phyloP scores from a whole-genome alignment of 768 basidiomycete species.

The Multifurca ochricompacta region DNA sequence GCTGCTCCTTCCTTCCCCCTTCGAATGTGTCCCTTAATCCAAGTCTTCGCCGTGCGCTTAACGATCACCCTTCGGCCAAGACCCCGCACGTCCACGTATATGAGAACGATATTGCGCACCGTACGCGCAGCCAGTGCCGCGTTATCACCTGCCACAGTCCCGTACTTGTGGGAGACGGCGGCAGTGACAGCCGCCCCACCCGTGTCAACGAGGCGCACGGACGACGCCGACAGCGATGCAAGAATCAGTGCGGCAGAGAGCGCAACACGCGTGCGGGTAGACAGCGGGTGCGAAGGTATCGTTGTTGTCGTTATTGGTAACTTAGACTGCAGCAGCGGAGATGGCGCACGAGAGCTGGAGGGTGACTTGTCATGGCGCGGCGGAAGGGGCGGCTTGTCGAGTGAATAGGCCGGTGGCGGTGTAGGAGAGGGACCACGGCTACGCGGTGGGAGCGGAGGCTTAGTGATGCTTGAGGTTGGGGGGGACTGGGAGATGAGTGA shows the following conservation, averaged over 20 bases:
- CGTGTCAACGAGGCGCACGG: constrained; percentile 11
- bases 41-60: constrained; percentile 8
- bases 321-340: too few relatives aligned
- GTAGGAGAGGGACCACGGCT: constrained; percentile 8
- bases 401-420: background rate
- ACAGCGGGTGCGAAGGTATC: background rate
- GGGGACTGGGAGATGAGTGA: background rate
- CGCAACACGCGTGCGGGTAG: constrained; percentile 5
- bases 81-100: constrained; percentile 18
- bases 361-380: background rate
- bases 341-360: background rate
- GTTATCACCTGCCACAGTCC: constrained; percentile 11
- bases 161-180: constrained; percentile 20
- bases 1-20: background rate
- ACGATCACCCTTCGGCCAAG: constrained; percentile 15
- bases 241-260: constrained; percentile 19
- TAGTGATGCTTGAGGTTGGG: background rate
- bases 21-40: background rate
- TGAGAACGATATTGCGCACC: constrained; percentile 18
- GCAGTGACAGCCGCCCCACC: constrained; percentile 18
- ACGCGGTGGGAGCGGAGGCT: constrained; percentile 17
- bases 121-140: constrained; percentile 13
- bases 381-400: constrained; percentile 2
- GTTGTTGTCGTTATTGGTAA: too few relatives aligned
- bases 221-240: background rate